These are phyloP conservation scores for Chrysanthemum makinoi DNA, from an alignment of 129 eudicot genomes.

Conservation along the genomic window DNA sequence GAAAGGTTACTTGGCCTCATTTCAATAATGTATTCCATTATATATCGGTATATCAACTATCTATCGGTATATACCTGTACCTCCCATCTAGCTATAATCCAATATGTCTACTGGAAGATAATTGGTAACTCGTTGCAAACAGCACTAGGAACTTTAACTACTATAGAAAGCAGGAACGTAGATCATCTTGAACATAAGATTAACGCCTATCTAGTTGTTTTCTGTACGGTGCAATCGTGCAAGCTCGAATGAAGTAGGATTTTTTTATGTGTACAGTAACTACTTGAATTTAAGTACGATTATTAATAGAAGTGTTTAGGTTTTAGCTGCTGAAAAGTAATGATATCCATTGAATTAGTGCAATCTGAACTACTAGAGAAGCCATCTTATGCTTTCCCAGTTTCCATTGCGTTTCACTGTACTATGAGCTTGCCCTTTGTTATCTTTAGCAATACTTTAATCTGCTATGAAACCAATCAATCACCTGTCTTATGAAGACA, in stretches of 20 bases:
- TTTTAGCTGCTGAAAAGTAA: background rate
- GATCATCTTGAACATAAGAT: conserved; percentile 14
- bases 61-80: too few species aligned
- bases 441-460: background rate
- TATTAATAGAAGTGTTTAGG: background rate
- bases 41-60: too few species aligned
- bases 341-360: background rate
- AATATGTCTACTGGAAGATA: background rate
- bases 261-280: conserved; percentile 1
- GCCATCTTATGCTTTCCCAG: background rate
- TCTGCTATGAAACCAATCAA: too few species aligned
- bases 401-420: conserved; percentile 4
- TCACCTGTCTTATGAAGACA: too few species aligned
- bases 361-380: conserved; percentile 3
- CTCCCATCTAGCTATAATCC: background rate
- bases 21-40: background rate
- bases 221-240: background rate
- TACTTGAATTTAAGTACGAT: background rate
- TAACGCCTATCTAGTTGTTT: background rate
- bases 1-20: background rate
- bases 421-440: background rate
- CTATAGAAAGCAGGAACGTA: background rate
- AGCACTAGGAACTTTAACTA: background rate
- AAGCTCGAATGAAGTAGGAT: conserved; percentile 7
- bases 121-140: background rate